Conservation (phyloP, 202 grass and related monocot genomes). For the Digitaria exilis region DNA sequence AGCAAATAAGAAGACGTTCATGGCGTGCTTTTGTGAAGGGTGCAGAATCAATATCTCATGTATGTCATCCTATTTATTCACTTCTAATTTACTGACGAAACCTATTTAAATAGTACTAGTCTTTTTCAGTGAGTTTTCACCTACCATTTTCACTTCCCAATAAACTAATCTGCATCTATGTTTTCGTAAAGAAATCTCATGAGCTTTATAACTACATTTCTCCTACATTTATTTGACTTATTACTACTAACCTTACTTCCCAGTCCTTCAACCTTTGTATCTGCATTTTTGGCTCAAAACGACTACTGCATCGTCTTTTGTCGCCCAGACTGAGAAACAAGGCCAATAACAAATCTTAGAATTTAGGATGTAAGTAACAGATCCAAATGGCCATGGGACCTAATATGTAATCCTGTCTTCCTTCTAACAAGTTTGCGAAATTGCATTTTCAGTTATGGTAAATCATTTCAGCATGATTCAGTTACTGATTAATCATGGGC, state of each 20-base stretch:
- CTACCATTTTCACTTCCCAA: not conserved
- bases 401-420: not conserved
- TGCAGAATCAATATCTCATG: constrained; percentile 92
- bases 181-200: not conserved
- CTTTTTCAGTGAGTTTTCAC: constrained; percentile 1
- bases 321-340: not conserved
- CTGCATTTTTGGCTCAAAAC: constrained; percentile 18
- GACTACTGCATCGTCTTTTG: not conserved
- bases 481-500: constrained; percentile 34
- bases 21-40: constrained; percentile 95
- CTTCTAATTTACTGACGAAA: not conserved
- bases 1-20: constrained; percentile 58
- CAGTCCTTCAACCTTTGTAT: not conserved
- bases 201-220: not conserved
- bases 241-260: not conserved
- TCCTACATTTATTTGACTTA: not conserved
- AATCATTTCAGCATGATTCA: constrained; percentile 1
- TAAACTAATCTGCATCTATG: not conserved
- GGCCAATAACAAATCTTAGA: not conserved
- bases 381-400: not conserved
- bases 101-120: constrained; percentile 1
- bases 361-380: not conserved
- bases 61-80: constrained; percentile 45
- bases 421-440: constrained; percentile 4
- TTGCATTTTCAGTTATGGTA: constrained; percentile 29